Percentiles rank a stretch among this genome's conserved stretches.
These are phyloP conservation scores for Crithidia brevicula DNA, from an alignment of 208 protist species.

Conservation along the genomic window DNA sequence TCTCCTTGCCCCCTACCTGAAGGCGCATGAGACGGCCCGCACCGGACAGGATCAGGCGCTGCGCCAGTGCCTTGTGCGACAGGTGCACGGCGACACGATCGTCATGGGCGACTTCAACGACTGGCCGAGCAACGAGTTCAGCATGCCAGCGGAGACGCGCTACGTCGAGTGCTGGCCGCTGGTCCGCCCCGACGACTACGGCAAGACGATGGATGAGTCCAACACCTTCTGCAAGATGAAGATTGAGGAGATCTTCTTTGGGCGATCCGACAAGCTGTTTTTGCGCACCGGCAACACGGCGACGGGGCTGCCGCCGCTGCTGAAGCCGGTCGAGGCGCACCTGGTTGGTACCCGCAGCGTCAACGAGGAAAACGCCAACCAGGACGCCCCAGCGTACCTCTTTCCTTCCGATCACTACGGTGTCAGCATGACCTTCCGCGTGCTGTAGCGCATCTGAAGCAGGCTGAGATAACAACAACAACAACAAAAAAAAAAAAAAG, in stretches of 20 bases:
- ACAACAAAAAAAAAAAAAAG: conserved; percentile 3
- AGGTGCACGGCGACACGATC: conserved; percentile 61
- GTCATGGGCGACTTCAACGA: conserved; percentile 94
- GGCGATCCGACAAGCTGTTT: conserved; percentile 89
- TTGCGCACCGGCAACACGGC: conserved; percentile 40
- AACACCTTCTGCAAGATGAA: conserved; percentile 93
- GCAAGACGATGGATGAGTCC: conserved; percentile 92
- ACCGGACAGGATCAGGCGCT: conserved; percentile 77
- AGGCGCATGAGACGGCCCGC: conserved; percentile 69
- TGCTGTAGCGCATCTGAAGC: background rate
- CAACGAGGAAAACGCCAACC: conserved; percentile 82
- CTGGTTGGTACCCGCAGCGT: conserved; percentile 86
- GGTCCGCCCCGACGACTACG: conserved; percentile 60
- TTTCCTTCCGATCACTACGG: conserved; percentile 93
- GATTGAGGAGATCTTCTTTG: conserved; percentile 93
- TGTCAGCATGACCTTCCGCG: conserved; percentile 71
- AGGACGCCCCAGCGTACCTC: conserved; percentile 79
- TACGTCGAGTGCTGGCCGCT: conserved; percentile 88
- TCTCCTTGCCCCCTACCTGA: conserved; percentile 84
- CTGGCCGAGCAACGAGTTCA: conserved; percentile 88
- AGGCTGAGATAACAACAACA: background rate
- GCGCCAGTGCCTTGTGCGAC: conserved; percentile 56
- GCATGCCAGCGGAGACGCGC: conserved; percentile 74
- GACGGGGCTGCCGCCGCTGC: background rate
- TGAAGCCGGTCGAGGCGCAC: conserved; percentile 73